Percentiles rank a stretch among this genome's conserved stretches.
Conservation (phyloP, 257 asterid species). For the Dorcoceras hygrometricum region DNA sequence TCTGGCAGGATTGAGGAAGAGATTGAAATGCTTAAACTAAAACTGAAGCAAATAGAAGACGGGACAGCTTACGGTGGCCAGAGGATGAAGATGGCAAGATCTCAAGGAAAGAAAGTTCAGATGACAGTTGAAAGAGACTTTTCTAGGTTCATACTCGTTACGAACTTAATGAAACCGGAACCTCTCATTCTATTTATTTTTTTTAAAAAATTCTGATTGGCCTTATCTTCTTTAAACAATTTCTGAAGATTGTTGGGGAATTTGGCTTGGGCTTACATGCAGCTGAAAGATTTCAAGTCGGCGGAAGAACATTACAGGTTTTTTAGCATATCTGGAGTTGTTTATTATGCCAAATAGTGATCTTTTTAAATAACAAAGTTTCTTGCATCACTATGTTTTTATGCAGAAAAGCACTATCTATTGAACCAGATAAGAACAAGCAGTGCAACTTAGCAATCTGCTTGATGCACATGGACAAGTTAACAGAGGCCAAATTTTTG, state of each 20-base stretch:
- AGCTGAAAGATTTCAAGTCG: conserved; percentile 56
- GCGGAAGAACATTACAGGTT: conserved; percentile 82
- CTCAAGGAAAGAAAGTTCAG: conserved; percentile 78
- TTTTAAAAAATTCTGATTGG: conserved; percentile 12
- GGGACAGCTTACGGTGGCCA: conserved; percentile 68
- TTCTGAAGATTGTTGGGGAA: conserved; percentile 75
- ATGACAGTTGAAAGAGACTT: conserved; percentile 82
- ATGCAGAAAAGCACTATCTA: conserved; percentile 80
- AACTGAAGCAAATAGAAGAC: conserved; percentile 69
- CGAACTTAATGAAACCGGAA: neutral
- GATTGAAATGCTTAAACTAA: conserved; percentile 56
- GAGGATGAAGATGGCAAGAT: conserved; percentile 74
- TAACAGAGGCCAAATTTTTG: conserved; percentile 74
- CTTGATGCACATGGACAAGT: conserved; percentile 74
- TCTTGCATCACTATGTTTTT: conserved; percentile 6
- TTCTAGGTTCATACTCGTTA: conserved; percentile 46
- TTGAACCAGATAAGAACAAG: conserved; percentile 75
- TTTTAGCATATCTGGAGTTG: neutral
- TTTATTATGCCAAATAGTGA: neutral
- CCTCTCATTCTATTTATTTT: too few relatives aligned
- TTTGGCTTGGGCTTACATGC: conserved; percentile 91
- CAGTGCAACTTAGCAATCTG: conserved; percentile 90
- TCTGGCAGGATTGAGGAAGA: conserved; percentile 77
- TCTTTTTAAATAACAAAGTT: neutral
- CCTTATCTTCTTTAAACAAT: conserved; percentile 4